phyloP scores from a whole-genome alignment of 352 stramenopile species.

The Globisporangium solare region DNA sequence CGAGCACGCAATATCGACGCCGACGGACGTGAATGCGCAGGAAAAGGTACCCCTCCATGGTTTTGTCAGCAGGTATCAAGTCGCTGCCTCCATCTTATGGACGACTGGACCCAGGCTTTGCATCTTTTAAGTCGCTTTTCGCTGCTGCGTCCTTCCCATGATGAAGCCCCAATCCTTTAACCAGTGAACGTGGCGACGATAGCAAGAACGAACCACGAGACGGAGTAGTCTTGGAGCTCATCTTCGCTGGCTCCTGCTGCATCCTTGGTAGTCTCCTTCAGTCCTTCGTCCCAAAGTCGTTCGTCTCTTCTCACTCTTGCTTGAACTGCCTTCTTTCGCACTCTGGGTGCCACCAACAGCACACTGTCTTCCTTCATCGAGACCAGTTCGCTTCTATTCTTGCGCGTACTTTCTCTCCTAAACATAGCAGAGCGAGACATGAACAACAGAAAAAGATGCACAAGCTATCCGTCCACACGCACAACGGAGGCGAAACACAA shows the following conservation, averaged over 20 bases:
- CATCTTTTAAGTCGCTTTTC: conserved; percentile 10
- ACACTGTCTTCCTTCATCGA: background rate
- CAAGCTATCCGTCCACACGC: background rate
- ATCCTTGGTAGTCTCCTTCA: background rate
- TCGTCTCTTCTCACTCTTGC: background rate
- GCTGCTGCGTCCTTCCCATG: conserved; percentile 9
- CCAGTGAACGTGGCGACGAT: conserved; percentile 14
- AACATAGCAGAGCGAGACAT: background rate
- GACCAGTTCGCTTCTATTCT: background rate
- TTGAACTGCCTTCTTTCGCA: background rate
- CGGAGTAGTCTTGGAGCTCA: conserved; percentile 3
- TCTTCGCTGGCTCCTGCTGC: background rate
- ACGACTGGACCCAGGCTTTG: background rate
- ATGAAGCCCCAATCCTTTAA: conserved; percentile 13
- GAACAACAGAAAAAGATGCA: background rate
- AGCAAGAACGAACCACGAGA: conserved; percentile 13
- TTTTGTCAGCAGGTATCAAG: conserved; percentile 4
- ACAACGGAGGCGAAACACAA: too few relatives aligned
- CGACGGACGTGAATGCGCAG: conserved; percentile 52
- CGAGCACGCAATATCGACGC: conserved; percentile 66
- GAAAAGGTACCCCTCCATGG: conserved; percentile 62
- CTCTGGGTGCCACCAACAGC: background rate
- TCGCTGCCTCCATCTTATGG: background rate
- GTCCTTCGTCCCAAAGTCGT: background rate
- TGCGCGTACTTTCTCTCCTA: conserved; percentile 3